phyloP scores from a whole-genome alignment of 2,329 filamentous ascomycete genomes.

The Rhinocladiella similis region DNA sequence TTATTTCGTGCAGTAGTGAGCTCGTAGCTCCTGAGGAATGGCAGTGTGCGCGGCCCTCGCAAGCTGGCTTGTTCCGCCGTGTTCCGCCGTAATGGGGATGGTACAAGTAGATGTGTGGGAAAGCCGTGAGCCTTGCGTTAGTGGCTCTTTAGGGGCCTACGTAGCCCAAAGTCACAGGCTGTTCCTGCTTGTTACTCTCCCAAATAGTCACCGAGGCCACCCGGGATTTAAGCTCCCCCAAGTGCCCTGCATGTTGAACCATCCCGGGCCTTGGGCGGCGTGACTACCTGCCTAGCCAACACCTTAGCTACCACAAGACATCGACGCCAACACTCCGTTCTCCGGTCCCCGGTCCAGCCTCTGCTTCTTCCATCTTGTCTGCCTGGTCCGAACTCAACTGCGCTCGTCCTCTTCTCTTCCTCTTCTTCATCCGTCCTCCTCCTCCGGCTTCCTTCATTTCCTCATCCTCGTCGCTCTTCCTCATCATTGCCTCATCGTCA shows the following conservation, averaged over 20 bases:
- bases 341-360: neutral
- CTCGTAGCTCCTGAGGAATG: neutral
- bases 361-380: neutral
- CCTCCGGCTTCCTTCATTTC: no score
- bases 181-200: neutral
- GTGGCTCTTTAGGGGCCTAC: neutral
- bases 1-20: neutral
- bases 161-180: neutral
- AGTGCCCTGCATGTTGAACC: no score
- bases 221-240: no score
- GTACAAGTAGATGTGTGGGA: neutral
- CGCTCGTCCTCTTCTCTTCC: neutral
- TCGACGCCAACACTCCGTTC: neutral
- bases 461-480: neutral
- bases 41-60: no score
- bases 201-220: no score
- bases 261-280: no score
- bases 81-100: neutral
- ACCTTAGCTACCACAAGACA: neutral
- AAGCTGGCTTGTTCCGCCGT: neutral
- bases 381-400: neutral
- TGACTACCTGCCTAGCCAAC: neutral
- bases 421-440: no score
- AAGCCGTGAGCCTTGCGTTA: neutral
- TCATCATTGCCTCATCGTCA: neutral